A percentile compares a stretch with the other conserved stretches of the same genome.
These are phyloP conservation scores for Cyberlindnera maritima DNA, from an alignment of 805 yeast genomes.

Conservation along the genomic window DNA sequence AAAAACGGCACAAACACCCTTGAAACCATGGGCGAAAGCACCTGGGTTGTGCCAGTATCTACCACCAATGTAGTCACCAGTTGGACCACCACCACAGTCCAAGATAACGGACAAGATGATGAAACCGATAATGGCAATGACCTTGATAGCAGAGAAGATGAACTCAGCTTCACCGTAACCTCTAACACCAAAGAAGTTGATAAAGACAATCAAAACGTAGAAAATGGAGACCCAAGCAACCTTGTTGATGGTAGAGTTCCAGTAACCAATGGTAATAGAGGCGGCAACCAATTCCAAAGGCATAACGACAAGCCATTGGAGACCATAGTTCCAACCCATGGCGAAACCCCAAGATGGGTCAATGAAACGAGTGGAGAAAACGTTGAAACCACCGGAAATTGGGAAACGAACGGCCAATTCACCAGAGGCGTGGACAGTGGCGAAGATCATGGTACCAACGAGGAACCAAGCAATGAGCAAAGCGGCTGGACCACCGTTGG, in stretches of 20 bases:
- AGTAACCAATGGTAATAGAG: constrained; percentile 53
- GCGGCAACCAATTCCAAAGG: constrained; percentile 57
- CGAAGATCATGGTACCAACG: constrained; percentile 45
- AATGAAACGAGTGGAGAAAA: constrained; percentile 54
- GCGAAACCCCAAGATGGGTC: constrained; percentile 63
- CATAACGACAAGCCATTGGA: constrained; percentile 49
- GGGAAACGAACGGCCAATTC: constrained; percentile 66
- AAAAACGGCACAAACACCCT: constrained; percentile 53
- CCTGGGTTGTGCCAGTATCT: constrained; percentile 52
- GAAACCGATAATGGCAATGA: constrained; percentile 57
- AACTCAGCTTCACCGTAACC: constrained; percentile 56
- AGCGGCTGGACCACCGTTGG: constrained; percentile 61
- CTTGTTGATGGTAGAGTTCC: constrained; percentile 44
- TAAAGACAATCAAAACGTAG: constrained; percentile 41
- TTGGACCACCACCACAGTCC: constrained; percentile 58
- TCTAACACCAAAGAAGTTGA: constrained; percentile 52
- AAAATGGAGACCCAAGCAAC: constrained; percentile 50
- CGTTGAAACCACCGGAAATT: constrained; percentile 62
- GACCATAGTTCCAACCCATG: constrained; percentile 54
- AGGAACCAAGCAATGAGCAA: constrained; percentile 42
- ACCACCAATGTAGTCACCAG: constrained; percentile 44
- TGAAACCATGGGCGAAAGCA: constrained; percentile 54
- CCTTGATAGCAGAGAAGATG: constrained; percentile 64
- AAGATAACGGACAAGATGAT: constrained; percentile 53
- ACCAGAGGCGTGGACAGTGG: constrained; percentile 58